Conservation (phyloP, 2,329 filamentous ascomycete genomes). For the Pseudogymnoascus sp. region DNA sequence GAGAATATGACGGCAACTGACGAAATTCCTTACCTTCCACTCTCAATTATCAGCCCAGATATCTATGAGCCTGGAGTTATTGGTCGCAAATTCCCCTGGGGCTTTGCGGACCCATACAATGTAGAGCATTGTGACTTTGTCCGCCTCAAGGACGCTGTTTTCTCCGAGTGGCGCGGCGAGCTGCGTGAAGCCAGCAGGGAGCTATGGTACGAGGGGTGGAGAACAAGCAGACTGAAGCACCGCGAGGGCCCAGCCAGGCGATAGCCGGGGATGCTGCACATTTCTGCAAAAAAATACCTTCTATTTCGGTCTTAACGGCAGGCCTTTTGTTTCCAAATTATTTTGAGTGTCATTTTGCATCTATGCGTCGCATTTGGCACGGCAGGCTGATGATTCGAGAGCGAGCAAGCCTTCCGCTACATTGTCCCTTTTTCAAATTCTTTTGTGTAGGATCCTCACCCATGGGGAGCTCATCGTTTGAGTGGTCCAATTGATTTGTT, state of each 20-base stretch:
- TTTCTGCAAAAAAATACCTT: not conserved
- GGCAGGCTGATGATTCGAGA: not conserved
- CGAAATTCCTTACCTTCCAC: constrained; percentile 65
- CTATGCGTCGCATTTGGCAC: constrained; percentile 3
- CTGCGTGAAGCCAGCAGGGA: constrained; percentile 84
- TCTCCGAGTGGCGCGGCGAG: constrained; percentile 86
- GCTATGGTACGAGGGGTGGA: constrained; percentile 93
- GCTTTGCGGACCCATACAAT: constrained; percentile 90
- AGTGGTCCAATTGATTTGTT: constrained; percentile 7
- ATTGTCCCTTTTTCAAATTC: constrained; percentile 1
- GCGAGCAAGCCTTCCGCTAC: constrained; percentile 6
- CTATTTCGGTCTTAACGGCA: constrained; percentile 5
- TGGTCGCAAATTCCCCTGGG: constrained; percentile 91
- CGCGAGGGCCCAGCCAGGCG: not conserved
- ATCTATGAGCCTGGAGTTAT: constrained; percentile 72
- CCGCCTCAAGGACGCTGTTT: constrained; percentile 82
- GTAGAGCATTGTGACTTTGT: constrained; percentile 88
- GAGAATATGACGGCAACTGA: constrained; percentile 39
- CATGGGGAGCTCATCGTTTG: not conserved
- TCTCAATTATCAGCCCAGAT: constrained; percentile 92
- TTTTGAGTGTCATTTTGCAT: constrained; percentile 8
- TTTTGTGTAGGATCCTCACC: constrained; percentile 1
- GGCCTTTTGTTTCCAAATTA: constrained; percentile 7
- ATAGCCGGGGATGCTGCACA: not conserved
- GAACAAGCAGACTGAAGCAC: constrained; percentile 58